Evolutionary conservation across 306 rosid species (phyloP).

Genomic region (Ceratonia siliqua): DNA sequence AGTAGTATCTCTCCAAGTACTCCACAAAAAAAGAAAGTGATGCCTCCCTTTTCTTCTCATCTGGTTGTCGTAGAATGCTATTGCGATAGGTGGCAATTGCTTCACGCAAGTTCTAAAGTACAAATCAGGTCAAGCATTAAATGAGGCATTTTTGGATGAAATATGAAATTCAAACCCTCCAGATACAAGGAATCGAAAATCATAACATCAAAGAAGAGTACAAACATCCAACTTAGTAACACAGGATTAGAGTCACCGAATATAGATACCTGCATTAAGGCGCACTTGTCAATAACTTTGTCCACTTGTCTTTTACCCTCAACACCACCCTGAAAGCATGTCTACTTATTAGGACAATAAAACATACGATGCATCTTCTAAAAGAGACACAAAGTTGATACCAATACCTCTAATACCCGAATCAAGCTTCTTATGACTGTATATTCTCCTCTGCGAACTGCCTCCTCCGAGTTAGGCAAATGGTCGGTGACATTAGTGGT

Average conservation of each 20-base stretch:
- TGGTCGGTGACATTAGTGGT: constrained; percentile 57
- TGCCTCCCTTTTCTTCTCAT: constrained; percentile 95
- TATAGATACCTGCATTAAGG: constrained; percentile 84
- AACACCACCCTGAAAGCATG: constrained; percentile 75
- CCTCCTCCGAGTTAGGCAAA: constrained; percentile 77
- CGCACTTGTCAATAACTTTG: constrained; percentile 88
- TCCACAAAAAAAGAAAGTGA: constrained; percentile 83
- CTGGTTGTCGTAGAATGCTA: constrained; percentile 85
- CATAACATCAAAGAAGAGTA: not conserved
- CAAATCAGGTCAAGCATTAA: constrained; percentile 33
- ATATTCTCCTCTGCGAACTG: constrained; percentile 90
- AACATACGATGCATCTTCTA: constrained; percentile 3
- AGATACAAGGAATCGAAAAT: constrained; percentile 24
- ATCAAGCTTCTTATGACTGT: constrained; percentile 87
- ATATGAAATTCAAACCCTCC: constrained; percentile 32
- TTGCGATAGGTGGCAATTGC: constrained; percentile 90
- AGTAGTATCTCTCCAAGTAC: constrained; percentile 96
- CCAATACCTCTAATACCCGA: constrained; percentile 85
- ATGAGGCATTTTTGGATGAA: constrained; percentile 26
- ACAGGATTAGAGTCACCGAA: constrained; percentile 19
- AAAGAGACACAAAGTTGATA: constrained; percentile 19
- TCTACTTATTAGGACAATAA: constrained; percentile 23
- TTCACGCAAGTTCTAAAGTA: constrained; percentile 79
- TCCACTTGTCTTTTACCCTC: constrained; percentile 97
- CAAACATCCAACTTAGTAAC: constrained; percentile 31